Percentiles rank a stretch among this genome's conserved stretches.
Evolutionary conservation across 352 stramenopile species (phyloP).

Genomic region (Labyrinthula sp.): DNA sequence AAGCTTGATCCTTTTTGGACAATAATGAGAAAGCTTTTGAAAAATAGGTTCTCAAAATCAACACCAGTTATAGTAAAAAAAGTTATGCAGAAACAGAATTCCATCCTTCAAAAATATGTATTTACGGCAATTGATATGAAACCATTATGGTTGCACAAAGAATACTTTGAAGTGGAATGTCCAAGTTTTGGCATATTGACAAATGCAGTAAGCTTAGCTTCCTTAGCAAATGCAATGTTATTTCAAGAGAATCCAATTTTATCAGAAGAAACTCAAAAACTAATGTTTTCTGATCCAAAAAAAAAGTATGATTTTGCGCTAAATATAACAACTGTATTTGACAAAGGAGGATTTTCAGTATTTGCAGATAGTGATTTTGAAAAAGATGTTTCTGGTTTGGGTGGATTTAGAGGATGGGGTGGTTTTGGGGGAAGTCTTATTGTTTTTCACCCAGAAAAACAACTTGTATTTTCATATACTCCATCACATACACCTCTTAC

Average conservation of each 20-base stretch:
- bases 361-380: neutral
- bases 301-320: constrained; percentile 1
- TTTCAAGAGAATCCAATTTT: neutral
- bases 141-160: too few relatives aligned
- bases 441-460: constrained; percentile 1
- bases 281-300: neutral
- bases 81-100: too few relatives aligned
- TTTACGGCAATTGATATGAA: too few relatives aligned
- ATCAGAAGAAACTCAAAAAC: neutral
- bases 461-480: constrained; percentile 12
- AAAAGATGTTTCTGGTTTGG: too few relatives aligned
- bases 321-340: constrained; percentile 1
- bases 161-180: neutral
- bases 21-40: too few relatives aligned
- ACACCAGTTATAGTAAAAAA: too few relatives aligned
- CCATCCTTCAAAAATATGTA: too few relatives aligned
- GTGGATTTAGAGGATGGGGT: constrained; percentile 8
- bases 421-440: constrained; percentile 6
- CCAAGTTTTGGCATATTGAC: neutral
- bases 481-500: neutral
- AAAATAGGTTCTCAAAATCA: too few relatives aligned
- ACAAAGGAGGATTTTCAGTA: constrained; percentile 9
- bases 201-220: constrained; percentile 5
- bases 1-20: too few relatives aligned
- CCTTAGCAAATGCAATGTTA: constrained; percentile 5